Evolutionary conservation across 495 filamentous ascomycete genomes (phyloP).

Genomic region (Penicillium cinerascens): DNA sequence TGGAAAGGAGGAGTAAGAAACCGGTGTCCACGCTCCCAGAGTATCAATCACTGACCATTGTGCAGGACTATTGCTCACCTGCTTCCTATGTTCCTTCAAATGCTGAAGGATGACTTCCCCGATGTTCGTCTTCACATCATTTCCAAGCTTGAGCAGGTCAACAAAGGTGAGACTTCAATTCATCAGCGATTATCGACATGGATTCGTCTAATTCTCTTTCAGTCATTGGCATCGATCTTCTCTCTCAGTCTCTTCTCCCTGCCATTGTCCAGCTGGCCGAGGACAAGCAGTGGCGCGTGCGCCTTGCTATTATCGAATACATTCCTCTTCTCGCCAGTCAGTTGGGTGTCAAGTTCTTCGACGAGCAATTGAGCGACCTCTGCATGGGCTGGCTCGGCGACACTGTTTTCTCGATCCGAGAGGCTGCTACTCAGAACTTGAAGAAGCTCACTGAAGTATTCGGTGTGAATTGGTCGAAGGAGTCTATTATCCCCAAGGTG

Average conservation of each 20-base stretch:
- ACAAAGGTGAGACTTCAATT: slow-evolving; percentile 65
- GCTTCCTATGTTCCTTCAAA: slow-evolving; percentile 97
- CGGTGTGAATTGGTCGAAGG: slow-evolving; percentile 95
- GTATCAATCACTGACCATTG: neutral
- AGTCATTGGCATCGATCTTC: slow-evolving; percentile 96
- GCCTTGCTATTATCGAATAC: slow-evolving; percentile 97
- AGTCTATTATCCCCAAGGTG: slow-evolving; percentile 96
- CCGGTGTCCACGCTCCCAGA: neutral
- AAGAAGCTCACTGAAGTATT: slow-evolving; percentile 99
- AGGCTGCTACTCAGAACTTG: slow-evolving; percentile 93
- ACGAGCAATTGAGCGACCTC: slow-evolving; percentile 89
- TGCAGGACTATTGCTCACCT: slow-evolving; percentile 88
- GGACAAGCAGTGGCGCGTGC: slow-evolving; percentile 99
- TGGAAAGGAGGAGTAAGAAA: slow-evolving; percentile 90
- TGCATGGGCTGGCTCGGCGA: slow-evolving; percentile 99
- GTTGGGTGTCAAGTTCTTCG: slow-evolving; percentile 95
- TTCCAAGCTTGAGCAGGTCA: slow-evolving; percentile 94
- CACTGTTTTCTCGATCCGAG: slow-evolving; percentile 96
- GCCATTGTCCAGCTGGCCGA: slow-evolving; percentile 98
- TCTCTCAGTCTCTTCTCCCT: slow-evolving; percentile 93
- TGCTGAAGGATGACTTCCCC: slow-evolving; percentile 99
- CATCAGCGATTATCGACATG: slow-evolving; percentile 77
- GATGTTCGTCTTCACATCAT: slow-evolving; percentile 98
- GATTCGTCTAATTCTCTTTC: slow-evolving; percentile 44
- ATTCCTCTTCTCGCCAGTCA: slow-evolving; percentile 95